Evolutionary conservation across 2,329 filamentous ascomycete genomes (phyloP), one percentile per base, ranked within the genome.

Genomic region (Pleoardoris graminearum): DNA sequence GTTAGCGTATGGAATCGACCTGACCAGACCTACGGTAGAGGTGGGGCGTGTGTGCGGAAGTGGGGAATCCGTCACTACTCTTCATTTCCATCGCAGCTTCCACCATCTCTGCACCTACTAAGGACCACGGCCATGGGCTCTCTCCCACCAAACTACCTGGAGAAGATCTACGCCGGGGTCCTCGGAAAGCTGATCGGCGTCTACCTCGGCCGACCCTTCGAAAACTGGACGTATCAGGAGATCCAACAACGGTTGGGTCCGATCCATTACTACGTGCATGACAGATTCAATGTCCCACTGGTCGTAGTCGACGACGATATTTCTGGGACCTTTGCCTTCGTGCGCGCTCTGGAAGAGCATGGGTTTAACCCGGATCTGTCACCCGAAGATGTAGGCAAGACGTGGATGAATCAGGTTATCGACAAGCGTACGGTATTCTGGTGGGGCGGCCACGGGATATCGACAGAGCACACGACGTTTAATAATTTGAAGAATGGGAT

Each of bases 101-200:
- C 30, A 29, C 14, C 30, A 7, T 33, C 30, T 12, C 12, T 14
- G 14, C 12, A 6, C 12, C 10, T 33, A 4, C 30, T 5, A 12
- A 8, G 6, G 14, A 33, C 10, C 12, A 33, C 30, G 7, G 4
- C 30, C 30, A 27, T 27, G 25, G 25, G 25, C 25, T 5, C 5
- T 6, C 30, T 46, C 8, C 52, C 52, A 2, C 19, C 14, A 8
- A 65, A 72, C 33, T 73, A 75, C 47, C 61, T 72, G 1, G 60
- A 73, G 19, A 66, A 62, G 10, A 69, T 72, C 21, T 75, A 75
- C 50, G 71, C 72, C n/a, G 73, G 71, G 22, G 72, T 75, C 3
- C 64, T 75, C 6, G 73, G 73, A 1, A 75, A 75, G 52, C 59
- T 74, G 11, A 70, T 75, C 22, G 72, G 73, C 16, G 73, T 75